Base-by-base conservation (phyloP, 176 grass and related monocot species). In the Zoysia japonica region DNA sequence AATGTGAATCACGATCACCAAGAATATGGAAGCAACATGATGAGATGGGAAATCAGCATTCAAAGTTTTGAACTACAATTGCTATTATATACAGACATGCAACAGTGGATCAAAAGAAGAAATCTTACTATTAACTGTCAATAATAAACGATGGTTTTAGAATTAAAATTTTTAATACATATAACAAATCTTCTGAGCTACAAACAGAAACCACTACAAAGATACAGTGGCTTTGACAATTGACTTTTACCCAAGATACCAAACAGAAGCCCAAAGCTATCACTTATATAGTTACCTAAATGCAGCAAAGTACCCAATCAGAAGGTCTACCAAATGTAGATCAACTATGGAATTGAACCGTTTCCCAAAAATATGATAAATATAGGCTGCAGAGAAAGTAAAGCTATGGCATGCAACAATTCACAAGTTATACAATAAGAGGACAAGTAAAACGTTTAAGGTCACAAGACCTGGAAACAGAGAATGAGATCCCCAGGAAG, bases 401-500 rank as follows among this genome's bases (percentile, higher is more conserved):
- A 12, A 28, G 17, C 43, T 52, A 9, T 3, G 12, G 47, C n/a
- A 19, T 0, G 15, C 1, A 78, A 11, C n/a, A 54, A 67, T 51
- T 78, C 16, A 44, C 2, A 42, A 67, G 49, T 45, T 6, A 78
- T 36, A 69, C 20, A 4, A 0, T 68, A 51, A 36, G 36, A 4
- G 54, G 35, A 15, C 54, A 9, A 43, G 20, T 13, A 55, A 15
- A 54, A 43, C 45, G 7, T 36, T 45, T 16, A 79, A 45, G 37
- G 51, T 61, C 28, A 60, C 0, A 6, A 28, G 28, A 94, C 92
- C 92, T 94, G 92, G 59, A 94, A 94, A 67, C 92, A 94, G 67
- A 91, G 92, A 62, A 94, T 94, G 57, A 91, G 92, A 6, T 94
- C 92, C 44, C 92, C 86, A 56, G 88, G 92, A 89, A 91, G 89